A percentile compares a stretch with the other conserved stretches of the same genome.
phyloP scores from a whole-genome alignment of 2,329 filamentous ascomycete species.

The Cladosporium phlei region DNA sequence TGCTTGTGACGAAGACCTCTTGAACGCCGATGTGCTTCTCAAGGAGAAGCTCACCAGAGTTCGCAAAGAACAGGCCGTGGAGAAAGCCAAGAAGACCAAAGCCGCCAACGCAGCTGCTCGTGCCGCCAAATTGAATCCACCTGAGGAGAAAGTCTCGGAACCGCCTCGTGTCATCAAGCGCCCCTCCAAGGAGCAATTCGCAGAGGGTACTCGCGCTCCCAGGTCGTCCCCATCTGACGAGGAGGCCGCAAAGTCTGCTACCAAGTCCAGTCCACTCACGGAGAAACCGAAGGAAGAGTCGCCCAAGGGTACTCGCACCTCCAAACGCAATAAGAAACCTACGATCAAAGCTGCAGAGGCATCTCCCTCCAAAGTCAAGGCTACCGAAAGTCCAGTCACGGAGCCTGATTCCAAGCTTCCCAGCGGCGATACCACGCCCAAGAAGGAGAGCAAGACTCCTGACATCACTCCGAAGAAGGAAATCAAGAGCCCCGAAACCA shows the following conservation, averaged over 20 bases:
- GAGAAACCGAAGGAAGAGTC: not conserved
- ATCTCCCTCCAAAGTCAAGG: too few species aligned
- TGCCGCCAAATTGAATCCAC: not conserved
- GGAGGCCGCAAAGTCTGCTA: too few species aligned
- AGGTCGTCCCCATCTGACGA: too few species aligned
- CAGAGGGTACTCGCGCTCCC: too few species aligned
- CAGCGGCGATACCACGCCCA: not conserved
- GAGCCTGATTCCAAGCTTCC: too few species aligned
- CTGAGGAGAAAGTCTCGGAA: too few species aligned
- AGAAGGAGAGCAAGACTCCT: not conserved
- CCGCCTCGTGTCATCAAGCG: too few species aligned
- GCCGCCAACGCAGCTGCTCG: conserved; percentile 24
- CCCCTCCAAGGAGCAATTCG: too few species aligned
- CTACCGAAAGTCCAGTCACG: too few species aligned
- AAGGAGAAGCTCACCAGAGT: conserved; percentile 48
- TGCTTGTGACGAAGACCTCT: conserved; percentile 71
- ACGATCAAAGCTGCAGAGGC: too few species aligned
- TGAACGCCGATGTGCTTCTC: conserved; percentile 63
- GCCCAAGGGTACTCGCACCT: too few species aligned
- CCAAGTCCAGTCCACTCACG: not conserved
- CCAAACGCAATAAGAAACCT: too few species aligned
- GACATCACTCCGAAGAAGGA: not conserved
- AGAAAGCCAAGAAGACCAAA: conserved; percentile 27
- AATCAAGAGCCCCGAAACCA: not conserved
- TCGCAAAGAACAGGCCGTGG: conserved; percentile 29